Evolutionary conservation across 495 filamentous ascomycete species (phyloP), one percentile per base, ranked within the genome.

Genomic region (Penicillium odoratum): DNA sequence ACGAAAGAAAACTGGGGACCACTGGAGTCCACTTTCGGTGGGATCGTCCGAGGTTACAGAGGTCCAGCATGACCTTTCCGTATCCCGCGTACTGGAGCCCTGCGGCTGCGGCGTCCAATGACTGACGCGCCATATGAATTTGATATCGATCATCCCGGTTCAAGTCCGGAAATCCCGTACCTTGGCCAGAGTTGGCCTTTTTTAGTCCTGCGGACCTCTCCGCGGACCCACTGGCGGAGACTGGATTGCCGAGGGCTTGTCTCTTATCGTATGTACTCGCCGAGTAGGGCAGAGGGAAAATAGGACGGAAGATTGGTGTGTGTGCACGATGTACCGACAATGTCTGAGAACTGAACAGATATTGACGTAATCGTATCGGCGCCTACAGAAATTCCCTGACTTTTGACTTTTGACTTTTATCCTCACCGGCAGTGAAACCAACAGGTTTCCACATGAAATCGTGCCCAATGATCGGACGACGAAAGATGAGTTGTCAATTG

Each of bases 101-200:
- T 53, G 66, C 66, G 66, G 66, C 58, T 66, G 63, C 63, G 63
- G 66, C 61, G 61, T 62, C 66, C 66, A 69, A 68, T 68, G 63
- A 61, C 50, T 54, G 53, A 25, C 42, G 34, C 53, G 60, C 60
- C 52, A 55, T 55, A 59, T 59, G 52, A 15, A 61, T 57, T 66
- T 63, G 60, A 66, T 68, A 66, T 66, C 47, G 59, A 62, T 65
- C 58, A 66, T 61, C 62, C 62, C 57, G 59, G 44, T 18, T 34
- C 31, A 29, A 48, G 45, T 53, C 55, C 65, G 59, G 65, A 63
- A 48, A 47, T 57, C 55, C 63, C 65, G 63, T 58, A 59, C 42
- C 31, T 21, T 34, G 36, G 45, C 48, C 42, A 44, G 43, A 42
- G 53, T 50, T 40, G 38, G 13, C 38, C 55, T 49, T 53, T 48